Percentiles rank a stretch among this genome's conserved stretches.
phyloP scores from a whole-genome alignment of 139 green algal species.

The Haematococcus sp. region DNA sequence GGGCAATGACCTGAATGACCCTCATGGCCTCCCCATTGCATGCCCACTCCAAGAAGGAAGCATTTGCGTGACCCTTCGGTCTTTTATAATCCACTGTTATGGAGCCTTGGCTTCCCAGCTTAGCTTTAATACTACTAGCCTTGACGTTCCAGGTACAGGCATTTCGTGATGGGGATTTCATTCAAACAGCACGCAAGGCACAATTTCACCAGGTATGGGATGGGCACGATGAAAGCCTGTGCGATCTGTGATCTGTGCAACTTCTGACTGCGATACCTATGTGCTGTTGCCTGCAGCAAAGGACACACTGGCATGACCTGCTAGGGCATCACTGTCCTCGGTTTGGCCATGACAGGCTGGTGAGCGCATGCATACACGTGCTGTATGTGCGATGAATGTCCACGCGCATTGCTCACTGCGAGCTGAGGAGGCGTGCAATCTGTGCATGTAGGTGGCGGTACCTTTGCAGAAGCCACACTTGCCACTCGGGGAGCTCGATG shows the following conservation, averaged over 20 bases:
- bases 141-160: background rate
- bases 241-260: background rate
- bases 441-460: conserved; percentile 25
- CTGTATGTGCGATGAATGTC: conserved; percentile 4
- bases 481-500: conserved; percentile 13
- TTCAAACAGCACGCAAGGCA: conserved; percentile 34
- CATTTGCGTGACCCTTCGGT: too few relatives aligned
- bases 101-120: too few relatives aligned
- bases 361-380: conserved; percentile 6
- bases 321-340: conserved; percentile 37
- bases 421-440: too few relatives aligned
- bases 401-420: background rate
- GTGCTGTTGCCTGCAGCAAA: conserved; percentile 6
- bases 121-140: too few relatives aligned
- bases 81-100: too few relatives aligned
- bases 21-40: too few relatives aligned
- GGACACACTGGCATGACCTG: conserved; percentile 48
- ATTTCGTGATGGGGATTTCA: conserved; percentile 38
- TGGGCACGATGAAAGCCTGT: background rate
- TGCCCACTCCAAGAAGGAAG: too few relatives aligned
- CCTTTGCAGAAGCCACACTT: conserved; percentile 39
- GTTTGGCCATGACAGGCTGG: conserved; percentile 32
- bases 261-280: background rate
- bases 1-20: too few relatives aligned
- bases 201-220: conserved; percentile 33